A percentile compares a stretch with the other conserved stretches of the same genome.
These are phyloP conservation scores for Neurospora terricola DNA, from an alignment of 495 filamentous ascomycete species.

Conservation along the genomic window DNA sequence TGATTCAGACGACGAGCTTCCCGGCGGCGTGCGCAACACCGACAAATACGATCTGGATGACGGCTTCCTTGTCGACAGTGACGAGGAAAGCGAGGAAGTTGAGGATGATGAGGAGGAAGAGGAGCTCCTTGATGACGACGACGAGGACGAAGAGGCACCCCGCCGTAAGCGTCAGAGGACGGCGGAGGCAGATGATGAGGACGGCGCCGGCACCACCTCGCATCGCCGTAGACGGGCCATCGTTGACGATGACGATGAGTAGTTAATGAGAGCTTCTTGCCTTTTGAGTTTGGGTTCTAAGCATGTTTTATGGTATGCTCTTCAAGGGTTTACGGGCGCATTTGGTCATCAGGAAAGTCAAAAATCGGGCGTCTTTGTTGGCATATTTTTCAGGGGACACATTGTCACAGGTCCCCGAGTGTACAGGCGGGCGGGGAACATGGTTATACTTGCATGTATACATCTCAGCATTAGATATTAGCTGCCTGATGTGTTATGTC, in stretches of 20 bases:
- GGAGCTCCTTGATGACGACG: slow-evolving; percentile 34
- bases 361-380: neutral
- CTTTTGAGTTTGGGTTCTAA: neutral
- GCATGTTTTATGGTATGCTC: neutral
- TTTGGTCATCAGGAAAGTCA: slow-evolving; percentile 2
- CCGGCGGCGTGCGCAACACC: slow-evolving; percentile 50
- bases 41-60: slow-evolving; percentile 83
- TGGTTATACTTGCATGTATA: neutral
- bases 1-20: slow-evolving; percentile 51
- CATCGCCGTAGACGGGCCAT: slow-evolving; percentile 30
- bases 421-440: neutral
- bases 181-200: slow-evolving; percentile 29
- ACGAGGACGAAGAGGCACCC: slow-evolving; percentile 37
- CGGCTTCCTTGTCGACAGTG: slow-evolving; percentile 66
- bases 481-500: neutral
- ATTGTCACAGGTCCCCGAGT: neutral
- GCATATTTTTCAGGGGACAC: neutral
- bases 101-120: slow-evolving; percentile 56
- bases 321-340: neutral
- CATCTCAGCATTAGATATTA: neutral
- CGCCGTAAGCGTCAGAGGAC: slow-evolving; percentile 41
- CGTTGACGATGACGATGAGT: slow-evolving; percentile 42
- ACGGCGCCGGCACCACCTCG: slow-evolving; percentile 26
- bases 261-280: slow-evolving; percentile 9
- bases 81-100: slow-evolving; percentile 54